Evolutionary conservation across 75 land plant genomes (phyloP).

Genomic region (Azolla pinnata): DNA sequence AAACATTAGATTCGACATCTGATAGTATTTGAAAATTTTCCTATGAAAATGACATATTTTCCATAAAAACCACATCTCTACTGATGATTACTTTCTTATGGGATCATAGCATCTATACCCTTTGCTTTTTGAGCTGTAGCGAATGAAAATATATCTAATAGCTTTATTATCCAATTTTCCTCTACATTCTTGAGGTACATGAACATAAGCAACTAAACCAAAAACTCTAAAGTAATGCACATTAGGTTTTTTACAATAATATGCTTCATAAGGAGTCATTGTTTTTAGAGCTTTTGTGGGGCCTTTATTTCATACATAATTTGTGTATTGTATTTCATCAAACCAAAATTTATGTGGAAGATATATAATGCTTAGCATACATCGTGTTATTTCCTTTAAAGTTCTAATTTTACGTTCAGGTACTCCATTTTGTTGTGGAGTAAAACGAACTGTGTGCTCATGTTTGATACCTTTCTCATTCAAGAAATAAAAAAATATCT

Average conservation of each 20-base stretch:
- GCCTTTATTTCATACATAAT: not conserved
- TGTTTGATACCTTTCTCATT: too few relatives aligned
- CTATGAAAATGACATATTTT: too few relatives aligned
- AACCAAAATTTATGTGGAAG: not conserved
- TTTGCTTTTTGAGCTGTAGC: not conserved
- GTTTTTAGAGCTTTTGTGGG: not conserved
- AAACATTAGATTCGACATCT: too few relatives aligned
- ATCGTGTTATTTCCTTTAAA: not conserved
- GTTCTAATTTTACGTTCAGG: too few relatives aligned
- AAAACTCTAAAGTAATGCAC: not conserved
- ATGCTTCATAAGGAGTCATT: not conserved
- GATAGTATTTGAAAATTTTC: too few relatives aligned
- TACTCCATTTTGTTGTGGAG: too few relatives aligned
- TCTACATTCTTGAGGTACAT: not conserved
- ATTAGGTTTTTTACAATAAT: not conserved
- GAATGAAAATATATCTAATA: not conserved
- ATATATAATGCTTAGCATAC: not conserved
- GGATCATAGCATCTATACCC: not conserved
- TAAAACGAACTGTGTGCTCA: too few relatives aligned
- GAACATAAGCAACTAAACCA: not conserved
- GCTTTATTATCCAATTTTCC: not conserved
- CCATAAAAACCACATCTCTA: too few relatives aligned
- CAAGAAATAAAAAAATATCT: too few relatives aligned
- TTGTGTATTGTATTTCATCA: not conserved
- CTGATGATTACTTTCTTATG: too few relatives aligned